Evolutionary conservation across 805 yeast species (phyloP).

Genomic region (Zygosaccharomyces siamensis): DNA sequence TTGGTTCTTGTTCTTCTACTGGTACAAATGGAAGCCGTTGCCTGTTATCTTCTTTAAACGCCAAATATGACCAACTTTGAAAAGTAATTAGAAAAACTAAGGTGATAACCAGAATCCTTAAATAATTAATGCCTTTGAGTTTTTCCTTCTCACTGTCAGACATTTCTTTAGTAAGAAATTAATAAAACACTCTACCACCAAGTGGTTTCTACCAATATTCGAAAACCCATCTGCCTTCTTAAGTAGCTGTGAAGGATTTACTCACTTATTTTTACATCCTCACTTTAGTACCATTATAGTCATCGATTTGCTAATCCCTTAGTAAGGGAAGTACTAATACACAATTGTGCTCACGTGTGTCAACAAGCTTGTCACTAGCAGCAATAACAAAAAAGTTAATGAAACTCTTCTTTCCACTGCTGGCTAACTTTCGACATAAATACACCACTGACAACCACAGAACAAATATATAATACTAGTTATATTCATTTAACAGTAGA

Average conservation of each 20-base stretch:
- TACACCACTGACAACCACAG: too few relatives aligned
- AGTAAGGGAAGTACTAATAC: neutral
- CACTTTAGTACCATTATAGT: neutral
- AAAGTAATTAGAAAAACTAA: neutral
- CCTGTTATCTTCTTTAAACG: slow-evolving; percentile 4
- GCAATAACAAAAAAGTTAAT: too few relatives aligned
- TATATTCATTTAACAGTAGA: too few relatives aligned
- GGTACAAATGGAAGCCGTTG: neutral
- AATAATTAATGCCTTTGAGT: neutral
- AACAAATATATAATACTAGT: too few relatives aligned
- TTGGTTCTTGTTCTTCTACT: neutral
- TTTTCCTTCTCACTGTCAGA: neutral
- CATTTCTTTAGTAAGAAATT: neutral
- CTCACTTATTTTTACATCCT: neutral
- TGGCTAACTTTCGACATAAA: too few relatives aligned
- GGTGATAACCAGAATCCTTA: neutral
- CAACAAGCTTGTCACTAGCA: too few relatives aligned
- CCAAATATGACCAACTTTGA: neutral
- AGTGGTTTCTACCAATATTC: neutral
- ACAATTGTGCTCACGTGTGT: neutral
- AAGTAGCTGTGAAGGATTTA: neutral
- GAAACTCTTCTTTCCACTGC: too few relatives aligned
- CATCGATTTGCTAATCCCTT: slow-evolving; percentile 1
- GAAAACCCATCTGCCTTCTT: neutral
- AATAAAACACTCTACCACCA: neutral